Base-by-base conservation (phyloP, 1,284 basidiomycete species). In the Butyriboletus regius region DNA sequence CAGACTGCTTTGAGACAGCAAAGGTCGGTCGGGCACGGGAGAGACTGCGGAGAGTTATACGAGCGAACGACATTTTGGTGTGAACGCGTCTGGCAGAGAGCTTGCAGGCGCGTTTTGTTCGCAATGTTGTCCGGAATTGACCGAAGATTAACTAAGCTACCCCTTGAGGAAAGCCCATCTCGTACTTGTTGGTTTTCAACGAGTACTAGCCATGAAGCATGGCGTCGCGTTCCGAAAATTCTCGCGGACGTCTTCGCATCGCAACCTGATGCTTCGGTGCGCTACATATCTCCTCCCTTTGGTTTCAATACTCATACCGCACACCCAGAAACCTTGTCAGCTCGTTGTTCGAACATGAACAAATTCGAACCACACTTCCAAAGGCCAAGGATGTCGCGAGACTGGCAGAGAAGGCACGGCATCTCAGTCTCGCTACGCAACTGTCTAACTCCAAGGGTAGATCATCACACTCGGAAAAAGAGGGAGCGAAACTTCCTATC, bases 351-450 rank as follows among this genome's bases (percentile, higher is more conserved):
- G 83, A 97, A 66, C 93, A 98, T 72, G 92, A 98, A 67, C 87
- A 91, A 64, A 95, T 99, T 68, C 88, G 88, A 67, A 98, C 96
- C 6, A 99, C 96, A 0, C 74, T 97, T 26, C 88, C 96, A 20
- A 98, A 98, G 70, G 96, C 96, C 2, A 87, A 89, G 67, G 93
- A 97, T 65, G 76, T 93, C 5, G 90, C 91, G 10, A 80, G 91
- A 57, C 72, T 96, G 48, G 93, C 93, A 36, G 96, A 99, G 68
- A 96, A 96, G 82, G 91, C 91, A 56, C 50, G 64, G 3, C 18
- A 24, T 35, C 20, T 17, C 9, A 41, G 15, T 35, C 12, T 2
- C 15, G 18, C 28, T 38, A 17, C 9, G 24, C 31, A 4, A 20
- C 40, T 28, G 12, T 49, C 55, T 66, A 18, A 67, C 36, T 7